Base-by-base conservation (phyloP, 768 basidiomycete species). In the Phylloporus arenicola region DNA sequence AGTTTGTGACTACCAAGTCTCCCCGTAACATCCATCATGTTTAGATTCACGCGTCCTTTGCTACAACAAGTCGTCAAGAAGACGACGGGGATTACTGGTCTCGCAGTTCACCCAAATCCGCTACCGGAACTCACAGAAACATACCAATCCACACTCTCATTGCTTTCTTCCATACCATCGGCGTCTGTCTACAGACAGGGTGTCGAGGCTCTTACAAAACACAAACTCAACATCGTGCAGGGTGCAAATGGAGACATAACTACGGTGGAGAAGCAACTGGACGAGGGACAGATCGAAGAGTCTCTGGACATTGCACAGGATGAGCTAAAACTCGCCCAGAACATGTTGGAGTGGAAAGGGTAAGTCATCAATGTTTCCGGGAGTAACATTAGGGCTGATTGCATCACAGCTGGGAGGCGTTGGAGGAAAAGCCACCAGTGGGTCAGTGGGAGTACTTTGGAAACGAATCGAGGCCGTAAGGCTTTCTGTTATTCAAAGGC, bases 321-420 rank as follows among this genome's bases (percentile, higher is more conserved):
- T 62, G 94, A 98, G 69, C 73, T 91, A 49, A 74, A 72, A 48
- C 74, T 97, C 34, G 88, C 77, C 5, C 73, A 73, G 29, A 88
- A 88, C 70, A 88, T 96, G 86, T 63, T 85, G n/a, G 86, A 93
- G 64, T 98, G 92, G 92, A 95, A 94, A 73, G 81, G 88, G 94
- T 97, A 68, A 68, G 92, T 86, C 47, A 47, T 25, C 43, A 37
- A 8, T 54, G 5, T 42, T 27, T 12, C 11, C 43, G 35, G 52
- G 33, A 48, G 7, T 31, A 37, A 31, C 29, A 43, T n/a, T 13
- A 29, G 38, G 37, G 51, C 46, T 54, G 39, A 56, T 27, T 29
- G 4, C 54, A 4, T 19, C 51, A 40, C 58, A 92, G 94, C 34
- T 96, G 92, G 92, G 93, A 95, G 66, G 77, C 88, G 14, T 71